These are phyloP conservation scores for Aspergillus diversus DNA, from an alignment of 495 filamentous ascomycete species.

Conservation along the genomic window DNA sequence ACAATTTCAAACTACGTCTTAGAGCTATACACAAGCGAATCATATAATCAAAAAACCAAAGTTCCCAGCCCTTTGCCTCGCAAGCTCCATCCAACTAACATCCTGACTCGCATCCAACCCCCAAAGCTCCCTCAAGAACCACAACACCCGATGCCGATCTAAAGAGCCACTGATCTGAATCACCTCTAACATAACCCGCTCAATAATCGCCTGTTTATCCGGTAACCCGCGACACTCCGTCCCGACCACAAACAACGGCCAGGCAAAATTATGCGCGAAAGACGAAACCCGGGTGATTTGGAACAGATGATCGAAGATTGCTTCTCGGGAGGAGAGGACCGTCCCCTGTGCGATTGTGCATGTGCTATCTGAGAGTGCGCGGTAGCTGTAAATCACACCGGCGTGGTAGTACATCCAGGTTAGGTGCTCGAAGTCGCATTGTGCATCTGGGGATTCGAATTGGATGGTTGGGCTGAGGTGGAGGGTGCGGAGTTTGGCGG, in stretches of 20 bases:
- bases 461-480: conserved; percentile 22
- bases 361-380: conserved; percentile 21
- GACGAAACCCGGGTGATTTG: conserved; percentile 21
- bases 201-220: conserved; percentile 12
- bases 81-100: conserved; percentile 24
- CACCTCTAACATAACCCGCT: conserved; percentile 19
- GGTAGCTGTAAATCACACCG: conserved; percentile 31
- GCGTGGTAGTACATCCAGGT: conserved; percentile 33
- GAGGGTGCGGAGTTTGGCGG: conserved; percentile 20
- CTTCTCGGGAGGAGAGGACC: conserved; percentile 25
- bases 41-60: neutral
- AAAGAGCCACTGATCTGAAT: conserved; percentile 27
- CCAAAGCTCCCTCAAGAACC: conserved; percentile 28
- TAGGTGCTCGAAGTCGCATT: conserved; percentile 25
- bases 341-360: neutral
- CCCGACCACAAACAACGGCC: conserved; percentile 34
- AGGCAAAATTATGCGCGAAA: conserved; percentile 33
- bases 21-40: no score
- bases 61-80: neutral
- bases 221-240: conserved; percentile 24
- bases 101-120: conserved; percentile 9
- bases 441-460: conserved; percentile 24
- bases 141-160: conserved; percentile 28
- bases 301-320: conserved; percentile 25
- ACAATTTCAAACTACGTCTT: no score